A percentile compares a stretch with the other conserved stretches of the same genome.
Evolutionary conservation across 192 early-diverging fungal species (phyloP).

Genomic region (Cetraspora pellucida): DNA sequence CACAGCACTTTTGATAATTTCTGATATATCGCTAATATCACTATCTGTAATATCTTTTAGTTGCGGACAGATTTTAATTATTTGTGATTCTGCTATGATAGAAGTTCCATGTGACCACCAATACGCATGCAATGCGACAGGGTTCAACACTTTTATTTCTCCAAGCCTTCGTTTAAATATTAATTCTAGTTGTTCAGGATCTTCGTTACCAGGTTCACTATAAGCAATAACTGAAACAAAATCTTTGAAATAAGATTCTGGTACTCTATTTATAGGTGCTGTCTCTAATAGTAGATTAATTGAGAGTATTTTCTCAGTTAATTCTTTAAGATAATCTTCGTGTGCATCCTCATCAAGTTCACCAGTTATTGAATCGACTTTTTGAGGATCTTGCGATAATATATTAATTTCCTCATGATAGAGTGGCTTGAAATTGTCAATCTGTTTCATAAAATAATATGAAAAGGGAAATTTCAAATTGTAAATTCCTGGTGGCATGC

Average conservation of each 20-base stretch:
- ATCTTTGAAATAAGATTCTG: not conserved
- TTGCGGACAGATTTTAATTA: slow-evolving; percentile 14
- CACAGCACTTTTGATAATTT: not conserved
- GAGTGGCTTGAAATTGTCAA: slow-evolving; percentile 8
- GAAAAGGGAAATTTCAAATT: slow-evolving; percentile 29
- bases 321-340: not conserved
- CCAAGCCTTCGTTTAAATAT: slow-evolving; percentile 16
- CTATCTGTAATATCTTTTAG: not conserved
- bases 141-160: not conserved
- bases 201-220: not conserved
- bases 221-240: slow-evolving; percentile 20
- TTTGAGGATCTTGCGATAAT: not conserved
- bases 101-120: slow-evolving; percentile 27
- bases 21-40: too few species aligned
- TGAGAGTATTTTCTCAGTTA: not conserved
- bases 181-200: not conserved
- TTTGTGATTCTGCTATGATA: slow-evolving; percentile 16
- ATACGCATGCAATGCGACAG: slow-evolving; percentile 10
- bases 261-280: not conserved
- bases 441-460: slow-evolving; percentile 17
- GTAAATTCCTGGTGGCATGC: not conserved
- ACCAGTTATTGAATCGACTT: not conserved
- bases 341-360: not conserved
- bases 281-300: not conserved
- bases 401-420: not conserved